Conservation (phyloP, 2,329 filamentous ascomycete genomes). For the Talaromyces piceae region DNA sequence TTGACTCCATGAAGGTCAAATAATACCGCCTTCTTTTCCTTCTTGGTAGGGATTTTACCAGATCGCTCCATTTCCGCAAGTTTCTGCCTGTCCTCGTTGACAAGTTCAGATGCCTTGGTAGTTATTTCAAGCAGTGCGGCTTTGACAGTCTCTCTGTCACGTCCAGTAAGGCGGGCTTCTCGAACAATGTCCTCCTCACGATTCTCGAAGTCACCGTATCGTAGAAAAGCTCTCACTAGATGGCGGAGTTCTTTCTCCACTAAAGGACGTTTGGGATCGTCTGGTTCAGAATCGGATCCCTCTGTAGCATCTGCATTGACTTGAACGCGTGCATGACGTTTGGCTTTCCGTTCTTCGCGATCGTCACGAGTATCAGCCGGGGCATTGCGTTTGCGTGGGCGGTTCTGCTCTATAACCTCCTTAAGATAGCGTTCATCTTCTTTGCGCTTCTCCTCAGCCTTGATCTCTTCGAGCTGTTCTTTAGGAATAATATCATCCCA, state of each 20-base stretch:
- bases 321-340: slow-evolving; percentile 64
- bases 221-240: slow-evolving; percentile 80
- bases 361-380: slow-evolving; percentile 47
- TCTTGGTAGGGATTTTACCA: slow-evolving; percentile 83
- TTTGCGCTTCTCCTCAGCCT: slow-evolving; percentile 78
- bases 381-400: slow-evolving; percentile 65
- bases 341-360: slow-evolving; percentile 57
- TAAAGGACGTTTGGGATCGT: slow-evolving; percentile 82
- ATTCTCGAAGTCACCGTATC: slow-evolving; percentile 85
- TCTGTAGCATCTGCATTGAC: slow-evolving; percentile 60
- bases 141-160: slow-evolving; percentile 73
- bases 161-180: slow-evolving; percentile 75
- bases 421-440: slow-evolving; percentile 76
- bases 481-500: slow-evolving; percentile 99
- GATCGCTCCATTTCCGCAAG: slow-evolving; percentile 59
- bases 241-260: slow-evolving; percentile 90
- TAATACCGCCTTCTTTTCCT: slow-evolving; percentile 92
- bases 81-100: slow-evolving; percentile 64
- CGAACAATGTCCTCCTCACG: slow-evolving; percentile 78
- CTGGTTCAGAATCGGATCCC: slow-evolving; percentile 57
- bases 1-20: slow-evolving; percentile 93
- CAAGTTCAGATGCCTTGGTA: slow-evolving; percentile 60
- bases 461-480: slow-evolving; percentile 81
- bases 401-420: slow-evolving; percentile 74
- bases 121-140: slow-evolving; percentile 70